phyloP scores from a whole-genome alignment of 768 basidiomycete species.

The Arthromyces matolae region DNA sequence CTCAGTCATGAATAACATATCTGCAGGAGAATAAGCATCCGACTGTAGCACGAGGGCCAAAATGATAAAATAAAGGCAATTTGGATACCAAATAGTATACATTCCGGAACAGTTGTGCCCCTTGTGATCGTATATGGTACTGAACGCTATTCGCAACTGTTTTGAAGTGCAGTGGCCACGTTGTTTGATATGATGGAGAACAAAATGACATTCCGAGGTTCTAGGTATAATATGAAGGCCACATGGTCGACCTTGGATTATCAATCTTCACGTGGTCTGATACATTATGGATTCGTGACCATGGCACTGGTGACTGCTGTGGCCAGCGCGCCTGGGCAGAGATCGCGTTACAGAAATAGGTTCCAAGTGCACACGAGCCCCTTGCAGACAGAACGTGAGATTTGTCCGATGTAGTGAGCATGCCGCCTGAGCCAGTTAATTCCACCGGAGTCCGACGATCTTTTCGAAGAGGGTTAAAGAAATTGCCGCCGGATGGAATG shows the following conservation, averaged over 20 bases:
- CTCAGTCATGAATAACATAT: slow-evolving; percentile 3
- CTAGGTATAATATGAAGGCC: not conserved
- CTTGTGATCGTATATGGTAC: slow-evolving; percentile 5
- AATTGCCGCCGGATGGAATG: slow-evolving; percentile 1
- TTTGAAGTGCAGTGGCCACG: not conserved
- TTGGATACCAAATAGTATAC: slow-evolving; percentile 2
- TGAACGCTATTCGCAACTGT: not conserved
- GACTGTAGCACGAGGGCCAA: slow-evolving; percentile 7
- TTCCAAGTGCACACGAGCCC: not conserved
- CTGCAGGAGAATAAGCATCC: not conserved
- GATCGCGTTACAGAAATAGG: not conserved
- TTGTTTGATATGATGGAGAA: not conserved
- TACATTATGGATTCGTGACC: not conserved
- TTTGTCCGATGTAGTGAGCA: not conserved
- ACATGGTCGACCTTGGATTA: slow-evolving; percentile 5
- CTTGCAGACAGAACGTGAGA: not conserved
- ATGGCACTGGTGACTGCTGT: too few relatives aligned
- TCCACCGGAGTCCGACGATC: not conserved
- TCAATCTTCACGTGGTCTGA: slow-evolving; percentile 8
- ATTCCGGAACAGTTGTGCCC: not conserved
- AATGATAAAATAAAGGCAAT: not conserved
- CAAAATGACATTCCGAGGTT: not conserved
- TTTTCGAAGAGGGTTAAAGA: not conserved
- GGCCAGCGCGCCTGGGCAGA: not conserved
- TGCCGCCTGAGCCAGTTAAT: too few relatives aligned